phyloP scores from a whole-genome alignment of 1,284 basidiomycete species.

The Golubevia pallescens region DNA sequence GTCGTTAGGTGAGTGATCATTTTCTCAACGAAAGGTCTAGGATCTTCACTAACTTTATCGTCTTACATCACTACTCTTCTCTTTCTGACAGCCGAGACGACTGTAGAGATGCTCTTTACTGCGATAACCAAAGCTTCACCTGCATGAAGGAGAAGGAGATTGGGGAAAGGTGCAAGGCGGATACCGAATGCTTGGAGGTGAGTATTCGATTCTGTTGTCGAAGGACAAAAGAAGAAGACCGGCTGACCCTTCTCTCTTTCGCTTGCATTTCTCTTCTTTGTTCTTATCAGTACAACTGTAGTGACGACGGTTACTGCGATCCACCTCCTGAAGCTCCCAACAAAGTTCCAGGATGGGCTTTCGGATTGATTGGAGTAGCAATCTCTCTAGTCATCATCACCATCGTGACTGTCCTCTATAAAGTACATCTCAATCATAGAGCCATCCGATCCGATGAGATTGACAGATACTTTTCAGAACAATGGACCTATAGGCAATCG shows the following conservation, averaged over 20 bases:
- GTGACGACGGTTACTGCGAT: slow-evolving; percentile 1
- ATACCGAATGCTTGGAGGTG: slow-evolving; percentile 16
- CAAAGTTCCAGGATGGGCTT: slow-evolving; percentile 10
- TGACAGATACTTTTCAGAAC: slow-evolving; percentile 17
- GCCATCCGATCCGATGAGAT: slow-evolving; percentile 15
- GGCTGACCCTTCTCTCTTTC: no score
- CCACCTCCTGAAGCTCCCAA: slow-evolving; percentile 12
- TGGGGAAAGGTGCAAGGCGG: slow-evolving; percentile 5
- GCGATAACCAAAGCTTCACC: slow-evolving; percentile 4
- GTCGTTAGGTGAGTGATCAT: slow-evolving; percentile 10
- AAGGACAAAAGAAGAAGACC: no score
- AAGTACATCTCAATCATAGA: slow-evolving; percentile 9
- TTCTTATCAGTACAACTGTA: slow-evolving; percentile 14
- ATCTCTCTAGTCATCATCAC: slow-evolving; percentile 3
- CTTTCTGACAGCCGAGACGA: slow-evolving; percentile 12
- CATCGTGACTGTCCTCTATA: slow-evolving; percentile 11
- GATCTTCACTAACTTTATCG: not conserved
- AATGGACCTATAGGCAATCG: slow-evolving; percentile 16
- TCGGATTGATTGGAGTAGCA: slow-evolving; percentile 13
- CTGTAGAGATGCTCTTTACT: slow-evolving; percentile 13
- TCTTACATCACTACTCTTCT: not conserved
- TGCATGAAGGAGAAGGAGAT: slow-evolving; percentile 10
- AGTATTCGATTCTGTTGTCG: not conserved
- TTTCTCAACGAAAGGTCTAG: not conserved
- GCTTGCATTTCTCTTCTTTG: no score